Conservation (phyloP, 176 grass and related monocot genomes). For the Dactylis glomerata region DNA sequence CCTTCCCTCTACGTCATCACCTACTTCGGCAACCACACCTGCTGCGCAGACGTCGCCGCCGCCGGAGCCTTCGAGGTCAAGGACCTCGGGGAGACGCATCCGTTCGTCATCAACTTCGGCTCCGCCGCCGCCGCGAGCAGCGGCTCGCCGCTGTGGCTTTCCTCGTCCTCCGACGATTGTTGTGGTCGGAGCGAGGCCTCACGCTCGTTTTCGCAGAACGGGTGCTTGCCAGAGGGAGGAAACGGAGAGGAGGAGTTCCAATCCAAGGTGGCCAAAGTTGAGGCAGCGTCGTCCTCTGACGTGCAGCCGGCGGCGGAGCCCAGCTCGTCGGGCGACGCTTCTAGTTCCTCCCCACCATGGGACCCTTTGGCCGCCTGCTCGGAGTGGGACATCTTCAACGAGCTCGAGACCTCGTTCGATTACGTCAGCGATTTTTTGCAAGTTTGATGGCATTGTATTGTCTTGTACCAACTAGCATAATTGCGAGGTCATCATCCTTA, state of each 20-base stretch:
- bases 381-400: slow-evolving; percentile 4
- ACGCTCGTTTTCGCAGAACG: not conserved
- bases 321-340: not conserved
- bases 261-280: not conserved
- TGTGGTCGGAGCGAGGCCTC: not conserved
- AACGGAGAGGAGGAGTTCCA: not conserved
- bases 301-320: not conserved
- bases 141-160: not conserved
- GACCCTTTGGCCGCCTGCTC: not conserved
- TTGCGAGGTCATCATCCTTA: too few species aligned
- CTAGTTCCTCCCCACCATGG: not conserved
- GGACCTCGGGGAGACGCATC: not conserved
- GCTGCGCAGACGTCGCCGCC: not conserved
- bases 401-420: slow-evolving; percentile 16
- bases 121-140: not conserved
- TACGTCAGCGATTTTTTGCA: not conserved
- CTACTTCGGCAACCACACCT: slow-evolving; percentile 57
- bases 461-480: too few species aligned
- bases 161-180: not conserved
- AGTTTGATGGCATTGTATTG: not conserved
- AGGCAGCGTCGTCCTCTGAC: not conserved
- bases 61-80: not conserved
- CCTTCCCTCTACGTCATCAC: slow-evolving; percentile 42
- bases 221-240: not conserved
- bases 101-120: slow-evolving; percentile 37